phyloP scores from a whole-genome alignment of 1,139 yeast species.

The Protomyces gravidus region DNA sequence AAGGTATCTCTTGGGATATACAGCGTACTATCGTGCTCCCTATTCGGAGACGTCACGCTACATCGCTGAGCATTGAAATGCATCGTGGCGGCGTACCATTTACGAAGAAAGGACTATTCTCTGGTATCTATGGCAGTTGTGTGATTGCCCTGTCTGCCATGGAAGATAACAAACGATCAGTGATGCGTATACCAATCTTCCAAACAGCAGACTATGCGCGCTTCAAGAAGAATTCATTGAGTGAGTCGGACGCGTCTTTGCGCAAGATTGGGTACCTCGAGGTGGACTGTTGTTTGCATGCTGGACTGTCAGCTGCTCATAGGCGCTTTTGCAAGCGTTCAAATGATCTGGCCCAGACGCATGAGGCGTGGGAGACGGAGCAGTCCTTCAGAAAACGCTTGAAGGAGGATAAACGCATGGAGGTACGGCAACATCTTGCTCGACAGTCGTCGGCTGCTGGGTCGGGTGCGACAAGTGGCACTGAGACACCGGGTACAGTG shows the following conservation, averaged over 20 bases:
- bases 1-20: conserved; percentile 18
- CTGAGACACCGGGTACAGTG: neutral
- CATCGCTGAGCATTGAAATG: conserved; percentile 13
- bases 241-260: conserved; percentile 12
- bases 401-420: conserved; percentile 14
- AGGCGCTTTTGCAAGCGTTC: conserved; percentile 11
- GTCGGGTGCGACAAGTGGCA: neutral
- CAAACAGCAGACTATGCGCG: conserved; percentile 26
- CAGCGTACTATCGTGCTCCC: conserved; percentile 11
- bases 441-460: neutral
- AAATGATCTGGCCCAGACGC: conserved; percentile 22
- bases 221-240: conserved; percentile 20
- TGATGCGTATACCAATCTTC: conserved; percentile 14
- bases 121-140: conserved; percentile 22
- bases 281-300: conserved; percentile 8
- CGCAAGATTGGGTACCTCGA: conserved; percentile 14
- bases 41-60: conserved; percentile 19
- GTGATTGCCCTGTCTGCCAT: conserved; percentile 19
- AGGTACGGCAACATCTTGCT: neutral
- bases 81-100: conserved; percentile 26
- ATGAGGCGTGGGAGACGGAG: conserved; percentile 27
- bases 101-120: conserved; percentile 17
- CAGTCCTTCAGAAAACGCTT: conserved; percentile 4
- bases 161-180: conserved; percentile 17
- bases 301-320: conserved; percentile 15